Base-by-base conservation (phyloP, 768 basidiomycete genomes). In the Lanmaoa pseudosensibilis region DNA sequence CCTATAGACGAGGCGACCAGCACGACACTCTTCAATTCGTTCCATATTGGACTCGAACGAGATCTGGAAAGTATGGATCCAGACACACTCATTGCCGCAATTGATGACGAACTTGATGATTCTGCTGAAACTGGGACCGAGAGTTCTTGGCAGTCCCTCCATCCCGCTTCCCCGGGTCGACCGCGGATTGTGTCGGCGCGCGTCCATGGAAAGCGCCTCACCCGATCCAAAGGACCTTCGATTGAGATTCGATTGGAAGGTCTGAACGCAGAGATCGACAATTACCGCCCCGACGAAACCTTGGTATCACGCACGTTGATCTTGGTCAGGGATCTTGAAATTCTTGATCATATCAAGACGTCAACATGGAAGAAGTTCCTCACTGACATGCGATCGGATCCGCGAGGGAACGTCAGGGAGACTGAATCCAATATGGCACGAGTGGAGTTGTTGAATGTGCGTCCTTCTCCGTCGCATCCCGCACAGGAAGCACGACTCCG, bases 331-430 rank as follows among this genome's bases (percentile, higher is more conserved):
- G 84, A 92, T 58, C 64, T 93, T 19, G 93, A 97, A 72, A 97
- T 98, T 56, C 75, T 98, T 49, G 97, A 99, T 70, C 95, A 97
- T 67, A 94, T 99, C 78, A 94, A 92, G 77, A 95, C 94, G 0
- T 98, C 94, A 10, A 98, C 97, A 0, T 99, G 97, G 97, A 90
- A 87, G 75, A 98, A 96, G 70, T 98, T 99, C 70, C 75, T 99
- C 56, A 95, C 94, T 4, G 84, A 85, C 52, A 78, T 97, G 67
- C 83, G 88, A 38, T 80, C 88, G 8, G 94, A 96, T 73, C 86
- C 90, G 16, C 83, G 83, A 53, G 96, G 96, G 0, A 92, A 95
- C 66, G 75, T 94, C 13, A 83, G 94, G 34, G 94, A 97, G 74
- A 94, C 91, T 5, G 92, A 84, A 47, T 95, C 94, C 6, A 84